Base-by-base conservation (phyloP, 495 filamentous ascomycete genomes). In the Aspergillus asperescens region DNA sequence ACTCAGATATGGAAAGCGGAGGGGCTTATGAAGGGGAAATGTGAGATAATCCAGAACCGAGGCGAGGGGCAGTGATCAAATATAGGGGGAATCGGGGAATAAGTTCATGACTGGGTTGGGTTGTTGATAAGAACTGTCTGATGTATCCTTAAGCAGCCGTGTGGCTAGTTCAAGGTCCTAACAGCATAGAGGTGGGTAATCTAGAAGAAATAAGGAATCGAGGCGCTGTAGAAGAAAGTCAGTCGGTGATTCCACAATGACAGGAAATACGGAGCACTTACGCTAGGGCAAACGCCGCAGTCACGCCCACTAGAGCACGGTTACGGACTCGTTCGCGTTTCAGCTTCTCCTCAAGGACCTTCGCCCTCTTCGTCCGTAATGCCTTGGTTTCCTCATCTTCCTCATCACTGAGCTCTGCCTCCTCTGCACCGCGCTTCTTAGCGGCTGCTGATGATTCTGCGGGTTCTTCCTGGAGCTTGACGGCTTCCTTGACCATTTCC, bases 401-500 rank as follows among this genome's bases (percentile, higher is more conserved):
- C 7, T 75, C 74, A 7, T 78, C 75, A 27, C 65, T 69, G 13
- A 90, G 72, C 32, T 48, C 51, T 31, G 48, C 57, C 24, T 94
- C 90, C 9, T 86, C 86, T 1, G 80, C 81, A 73, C 95, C 96
- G 58, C 93, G 82, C 78, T 97, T 97, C 63, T 65, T 69, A 18
- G 67, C 83, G 31, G 67, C 75, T 31, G 73, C 61, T 23, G 69
- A 64, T 7, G 62, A 64, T n/a, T 71, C 61, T 5, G 62, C 62
- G 18, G 62, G 52, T n/a, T 66, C 51, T 1, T 67, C 67, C 25
- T 83, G 76, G 39, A 81, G 66, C 55, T 83, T 81, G 40, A 76
- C 77, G 35, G 88, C 90, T 48, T 87, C 87, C 45, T 86, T 80
- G 5, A 97, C 93, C 89, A 96, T 95, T 57, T 83, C 82, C 65